These are phyloP conservation scores for Yamadazyma mexicana DNA, from an alignment of 1,139 yeast species.

Conservation along the genomic window DNA sequence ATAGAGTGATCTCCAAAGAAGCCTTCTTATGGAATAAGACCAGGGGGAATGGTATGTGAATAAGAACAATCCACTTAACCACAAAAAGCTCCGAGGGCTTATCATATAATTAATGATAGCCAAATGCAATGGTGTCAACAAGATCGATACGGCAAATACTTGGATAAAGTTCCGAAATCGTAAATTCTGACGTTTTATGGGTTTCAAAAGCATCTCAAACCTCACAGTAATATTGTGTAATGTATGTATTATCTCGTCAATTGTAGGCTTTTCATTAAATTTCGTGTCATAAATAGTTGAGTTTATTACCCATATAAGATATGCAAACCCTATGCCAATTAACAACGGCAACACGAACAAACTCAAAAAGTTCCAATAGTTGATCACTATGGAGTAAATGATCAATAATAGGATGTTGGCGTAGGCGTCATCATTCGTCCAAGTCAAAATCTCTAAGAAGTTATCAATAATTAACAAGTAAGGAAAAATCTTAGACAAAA, in stretches of 20 bases:
- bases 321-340: slow-evolving; percentile 34
- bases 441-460: slow-evolving; percentile 46
- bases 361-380: slow-evolving; percentile 45
- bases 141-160: slow-evolving; percentile 28
- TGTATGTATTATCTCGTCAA: slow-evolving; percentile 56
- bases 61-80: slow-evolving; percentile 38
- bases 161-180: slow-evolving; percentile 27
- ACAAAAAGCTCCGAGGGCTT: slow-evolving; percentile 34
- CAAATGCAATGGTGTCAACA: slow-evolving; percentile 52
- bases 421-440: slow-evolving; percentile 57
- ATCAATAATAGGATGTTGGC: slow-evolving; percentile 47
- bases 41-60: slow-evolving; percentile 57
- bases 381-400: slow-evolving; percentile 37
- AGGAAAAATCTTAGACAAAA: slow-evolving; percentile 51
- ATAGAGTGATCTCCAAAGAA: slow-evolving; percentile 56
- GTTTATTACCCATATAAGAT: slow-evolving; percentile 47
- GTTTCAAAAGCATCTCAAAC: slow-evolving; percentile 44
- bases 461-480: slow-evolving; percentile 46
- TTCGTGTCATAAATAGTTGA: slow-evolving; percentile 45
- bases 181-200: slow-evolving; percentile 36
- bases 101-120: slow-evolving; percentile 35
- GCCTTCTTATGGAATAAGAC: slow-evolving; percentile 48
- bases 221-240: slow-evolving; percentile 51
- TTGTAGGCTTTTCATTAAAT: slow-evolving; percentile 50
- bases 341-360: slow-evolving; percentile 40